Base-by-base conservation (phyloP, 495 filamentous ascomycete genomes). In the Eremomyces bilateralis region DNA sequence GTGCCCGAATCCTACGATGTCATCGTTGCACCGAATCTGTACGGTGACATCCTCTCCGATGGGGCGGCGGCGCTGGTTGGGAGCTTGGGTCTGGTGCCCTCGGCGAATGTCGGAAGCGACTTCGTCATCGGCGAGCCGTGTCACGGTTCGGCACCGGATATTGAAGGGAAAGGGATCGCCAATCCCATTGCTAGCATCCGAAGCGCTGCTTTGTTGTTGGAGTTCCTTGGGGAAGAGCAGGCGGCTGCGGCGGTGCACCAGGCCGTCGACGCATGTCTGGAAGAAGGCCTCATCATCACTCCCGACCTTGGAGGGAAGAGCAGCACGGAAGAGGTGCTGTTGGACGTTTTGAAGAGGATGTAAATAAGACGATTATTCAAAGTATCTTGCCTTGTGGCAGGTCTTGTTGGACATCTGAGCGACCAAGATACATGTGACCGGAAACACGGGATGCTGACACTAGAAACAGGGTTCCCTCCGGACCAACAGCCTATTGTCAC, bases 51-150 rank as follows among this genome's bases (percentile, higher is more conserved):
- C 42, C 65, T 97, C 25, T 90, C 80, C 2, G 88, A 97, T 56
- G 90, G 82, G 38, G 88, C 88, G 17, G 88, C 90, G 20, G 88
- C 88, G 3, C 69, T 97, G 10, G 88, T 97, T 22, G 88, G 85
- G n/a, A 80, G 71, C 24, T 58, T 97, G 29, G 88, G 88, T 39
- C 68, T 97, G 4, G 90, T 97, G 1, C 88, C 88, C n/a, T 76
- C 68, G 41, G 88, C 88, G 37, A 99, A 99, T 56, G 90, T 99
- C 20, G 84, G 88, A 45, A 78, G 92, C 51, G 67, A 62, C 21
- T 94, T 99, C 49, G 90, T 77, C 43, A 95, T 99, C 42, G 88
- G 88, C 42, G 88, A 99, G 67, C 88, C 88, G 36, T 99, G 88
- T 61, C 88, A 99, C 57, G 88, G 88, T 18, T 79, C 71, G 49